Evolutionary conservation across 257 asterid genomes (phyloP).

Genomic region (Solanum rostratum): DNA sequence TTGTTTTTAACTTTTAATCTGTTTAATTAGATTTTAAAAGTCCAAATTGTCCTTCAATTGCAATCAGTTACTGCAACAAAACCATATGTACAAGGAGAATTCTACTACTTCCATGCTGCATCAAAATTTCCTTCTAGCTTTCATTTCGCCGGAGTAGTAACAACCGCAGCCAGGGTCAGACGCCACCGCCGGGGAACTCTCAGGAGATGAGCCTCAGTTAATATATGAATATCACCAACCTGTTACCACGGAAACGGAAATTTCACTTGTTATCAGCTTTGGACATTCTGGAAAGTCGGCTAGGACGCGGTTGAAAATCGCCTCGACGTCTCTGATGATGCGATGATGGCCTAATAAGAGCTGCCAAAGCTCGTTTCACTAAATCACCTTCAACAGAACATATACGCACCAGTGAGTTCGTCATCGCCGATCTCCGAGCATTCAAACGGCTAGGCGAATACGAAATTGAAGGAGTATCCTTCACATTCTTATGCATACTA

Average conservation of each 20-base stretch:
- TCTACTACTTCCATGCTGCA: slow-evolving; percentile 3
- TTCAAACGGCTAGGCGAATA: slow-evolving; percentile 60
- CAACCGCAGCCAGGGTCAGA: slow-evolving; percentile 9
- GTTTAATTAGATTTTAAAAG: not conserved
- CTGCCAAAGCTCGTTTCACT: slow-evolving; percentile 10
- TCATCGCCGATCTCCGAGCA: slow-evolving; percentile 86
- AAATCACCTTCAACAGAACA: slow-evolving; percentile 23
- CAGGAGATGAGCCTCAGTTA: not conserved
- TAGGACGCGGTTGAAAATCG: slow-evolving; percentile 11
- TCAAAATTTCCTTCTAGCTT: slow-evolving; percentile 10
- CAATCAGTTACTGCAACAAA: slow-evolving; percentile 8
- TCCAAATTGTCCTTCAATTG: slow-evolving; percentile 16
- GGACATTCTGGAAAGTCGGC: slow-evolving; percentile 53
- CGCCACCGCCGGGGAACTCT: not conserved
- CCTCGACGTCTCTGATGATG: slow-evolving; percentile 7
- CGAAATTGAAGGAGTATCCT: slow-evolving; percentile 21
- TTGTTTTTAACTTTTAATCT: not conserved
- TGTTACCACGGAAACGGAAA: slow-evolving; percentile 5
- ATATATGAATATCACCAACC: slow-evolving; percentile 25
- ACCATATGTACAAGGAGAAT: slow-evolving; percentile 16
- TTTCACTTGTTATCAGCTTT: slow-evolving; percentile 24
- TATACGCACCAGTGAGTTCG: slow-evolving; percentile 75
- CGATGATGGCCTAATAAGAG: slow-evolving; percentile 10
- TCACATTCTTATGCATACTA: slow-evolving; percentile 54
- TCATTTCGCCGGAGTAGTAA: slow-evolving; percentile 8